These are phyloP conservation scores for Mycena latifolia DNA, from an alignment of 768 basidiomycete genomes.

Conservation along the genomic window DNA sequence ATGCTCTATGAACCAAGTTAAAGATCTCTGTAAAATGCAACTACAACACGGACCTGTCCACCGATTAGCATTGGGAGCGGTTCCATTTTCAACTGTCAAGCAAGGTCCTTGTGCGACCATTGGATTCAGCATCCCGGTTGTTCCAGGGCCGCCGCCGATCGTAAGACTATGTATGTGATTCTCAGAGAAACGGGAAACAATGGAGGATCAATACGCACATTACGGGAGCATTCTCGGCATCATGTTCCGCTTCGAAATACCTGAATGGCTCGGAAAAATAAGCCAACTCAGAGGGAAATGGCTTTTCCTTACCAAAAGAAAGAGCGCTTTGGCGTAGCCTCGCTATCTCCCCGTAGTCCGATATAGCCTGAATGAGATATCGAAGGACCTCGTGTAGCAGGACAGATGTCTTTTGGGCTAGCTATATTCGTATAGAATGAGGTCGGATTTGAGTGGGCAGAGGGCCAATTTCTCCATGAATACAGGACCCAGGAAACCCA, in stretches of 20 bases:
- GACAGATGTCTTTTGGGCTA: background rate
- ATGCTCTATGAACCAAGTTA: conserved; percentile 25
- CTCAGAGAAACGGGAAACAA: background rate
- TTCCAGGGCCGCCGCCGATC: conserved; percentile 51
- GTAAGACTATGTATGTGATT: conserved; percentile 39
- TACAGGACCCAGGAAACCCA: background rate
- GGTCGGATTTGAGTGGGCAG: background rate
- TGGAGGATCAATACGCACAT: conserved; percentile 38
- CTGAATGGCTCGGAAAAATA: conserved; percentile 30
- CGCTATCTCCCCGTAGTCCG: conserved; percentile 46
- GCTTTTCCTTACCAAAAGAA: conserved; percentile 38
- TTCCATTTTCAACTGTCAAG: conserved; percentile 37
- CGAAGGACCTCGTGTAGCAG: background rate
- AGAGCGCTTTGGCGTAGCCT: too few relatives aligned
- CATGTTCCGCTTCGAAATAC: conserved; percentile 48
- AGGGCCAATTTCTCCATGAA: background rate
- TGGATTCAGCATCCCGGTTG: conserved; percentile 44
- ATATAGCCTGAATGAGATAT: conserved; percentile 45
- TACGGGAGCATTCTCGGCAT: conserved; percentile 43
- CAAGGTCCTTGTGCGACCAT: conserved; percentile 45
- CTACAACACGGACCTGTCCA: conserved; percentile 33
- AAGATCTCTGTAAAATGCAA: background rate
- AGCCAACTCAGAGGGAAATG: background rate
- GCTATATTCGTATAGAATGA: conserved; percentile 8
- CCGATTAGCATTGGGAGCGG: conserved; percentile 41